Percentiles rank a stretch among this genome's conserved stretches.
These are phyloP conservation scores for Immersiella caudata DNA, from an alignment of 495 filamentous ascomycete species.

Conservation along the genomic window DNA sequence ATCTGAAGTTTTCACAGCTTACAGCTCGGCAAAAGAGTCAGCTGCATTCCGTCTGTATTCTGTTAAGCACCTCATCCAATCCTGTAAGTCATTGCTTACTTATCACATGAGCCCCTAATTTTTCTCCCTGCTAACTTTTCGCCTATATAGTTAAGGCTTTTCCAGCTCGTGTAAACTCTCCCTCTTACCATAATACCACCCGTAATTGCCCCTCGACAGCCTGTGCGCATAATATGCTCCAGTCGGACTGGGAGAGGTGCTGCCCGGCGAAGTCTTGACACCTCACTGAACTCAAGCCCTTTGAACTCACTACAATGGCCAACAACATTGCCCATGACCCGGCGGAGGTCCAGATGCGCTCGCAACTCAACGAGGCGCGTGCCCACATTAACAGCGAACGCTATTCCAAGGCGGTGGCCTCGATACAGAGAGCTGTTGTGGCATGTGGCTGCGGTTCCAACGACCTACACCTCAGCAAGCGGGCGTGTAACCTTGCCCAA, in stretches of 20 bases:
- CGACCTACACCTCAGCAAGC: slow-evolving; percentile 30
- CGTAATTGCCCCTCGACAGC: background rate
- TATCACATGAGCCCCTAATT: background rate
- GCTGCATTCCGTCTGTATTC: background rate
- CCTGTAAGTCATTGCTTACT: background rate
- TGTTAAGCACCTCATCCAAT: background rate
- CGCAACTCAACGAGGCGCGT: background rate
- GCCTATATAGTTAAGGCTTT: background rate
- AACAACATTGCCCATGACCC: background rate
- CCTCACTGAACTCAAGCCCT: slow-evolving; percentile 13
- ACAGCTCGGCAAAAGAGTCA: no score
- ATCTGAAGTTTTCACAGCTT: no score
- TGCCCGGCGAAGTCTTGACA: background rate
- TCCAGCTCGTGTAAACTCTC: background rate
- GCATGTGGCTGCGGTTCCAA: slow-evolving; percentile 19
- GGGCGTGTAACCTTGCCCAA: slow-evolving; percentile 33
- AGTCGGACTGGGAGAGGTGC: background rate
- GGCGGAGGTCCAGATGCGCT: background rate
- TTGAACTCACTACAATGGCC: slow-evolving; percentile 15
- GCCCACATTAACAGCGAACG: background rate
- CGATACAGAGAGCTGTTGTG: background rate
- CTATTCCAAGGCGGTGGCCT: background rate
- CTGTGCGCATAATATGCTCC: background rate
- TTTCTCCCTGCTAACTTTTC: background rate
- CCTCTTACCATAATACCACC: background rate